Evolutionary conservation across 768 basidiomycete species (phyloP).

Genomic region (Suillus clintonianus): DNA sequence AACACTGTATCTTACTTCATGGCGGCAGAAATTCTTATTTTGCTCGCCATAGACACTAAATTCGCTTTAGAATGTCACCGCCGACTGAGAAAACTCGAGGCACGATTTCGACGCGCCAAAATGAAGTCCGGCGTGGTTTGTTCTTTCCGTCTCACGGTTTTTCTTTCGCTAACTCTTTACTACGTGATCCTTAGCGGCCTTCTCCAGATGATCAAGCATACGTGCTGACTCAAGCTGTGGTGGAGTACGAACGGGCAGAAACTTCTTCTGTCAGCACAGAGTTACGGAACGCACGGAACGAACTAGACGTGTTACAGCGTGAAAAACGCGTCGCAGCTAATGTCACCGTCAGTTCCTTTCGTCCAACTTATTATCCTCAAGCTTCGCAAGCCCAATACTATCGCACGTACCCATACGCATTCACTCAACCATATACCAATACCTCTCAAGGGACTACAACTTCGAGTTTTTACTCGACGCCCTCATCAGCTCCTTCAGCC

Average conservation of each 20-base stretch:
- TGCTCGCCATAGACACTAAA: conserved; percentile 56
- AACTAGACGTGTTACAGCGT: conserved; percentile 67
- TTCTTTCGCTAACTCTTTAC: conserved; percentile 3
- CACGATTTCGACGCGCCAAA: conserved; percentile 58
- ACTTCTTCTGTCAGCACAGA: conserved; percentile 57
- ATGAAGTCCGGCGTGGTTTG: conserved; percentile 60
- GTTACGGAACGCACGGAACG: conserved; percentile 60
- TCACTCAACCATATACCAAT: conserved; percentile 55
- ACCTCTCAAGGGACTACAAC: conserved; percentile 20
- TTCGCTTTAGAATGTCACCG: conserved; percentile 69
- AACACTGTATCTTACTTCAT: not conserved
- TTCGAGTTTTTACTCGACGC: conserved; percentile 27
- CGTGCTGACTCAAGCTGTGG: conserved; percentile 58
- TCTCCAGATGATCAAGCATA: conserved; percentile 67
- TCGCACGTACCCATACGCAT: conserved; percentile 64
- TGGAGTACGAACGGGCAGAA: conserved; percentile 70
- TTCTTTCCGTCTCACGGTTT: not conserved
- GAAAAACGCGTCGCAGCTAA: conserved; percentile 58
- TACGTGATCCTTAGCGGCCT: conserved; percentile 45
- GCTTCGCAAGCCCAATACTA: conserved; percentile 57
- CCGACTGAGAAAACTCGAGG: conserved; percentile 54
- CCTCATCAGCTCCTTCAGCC: conserved; percentile 34
- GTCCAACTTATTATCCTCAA: conserved; percentile 39
- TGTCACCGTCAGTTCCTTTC: conserved; percentile 35
- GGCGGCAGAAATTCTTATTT: not conserved